These are phyloP conservation scores for Coniella vitis DNA, from an alignment of 2,329 filamentous ascomycete species.

Conservation along the genomic window DNA sequence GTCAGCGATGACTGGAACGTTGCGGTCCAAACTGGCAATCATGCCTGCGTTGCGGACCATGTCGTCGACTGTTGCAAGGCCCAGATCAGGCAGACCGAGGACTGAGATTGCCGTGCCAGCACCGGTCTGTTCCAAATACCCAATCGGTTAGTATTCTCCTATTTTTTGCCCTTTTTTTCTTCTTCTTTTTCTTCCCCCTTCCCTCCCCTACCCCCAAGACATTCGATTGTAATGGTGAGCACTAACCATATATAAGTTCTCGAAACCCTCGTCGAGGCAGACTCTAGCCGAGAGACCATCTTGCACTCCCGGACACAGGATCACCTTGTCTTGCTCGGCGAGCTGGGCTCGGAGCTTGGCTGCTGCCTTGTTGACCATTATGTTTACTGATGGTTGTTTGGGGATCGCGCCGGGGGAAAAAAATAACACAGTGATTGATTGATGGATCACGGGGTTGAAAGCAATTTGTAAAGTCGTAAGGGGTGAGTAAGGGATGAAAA, in stretches of 20 bases:
- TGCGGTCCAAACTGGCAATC: slow-evolving; percentile 52
- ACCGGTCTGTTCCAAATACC: slow-evolving; percentile 40
- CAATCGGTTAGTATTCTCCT: too few species aligned
- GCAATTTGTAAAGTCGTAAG: too few species aligned
- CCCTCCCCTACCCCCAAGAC: too few species aligned
- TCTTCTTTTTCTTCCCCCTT: too few species aligned
- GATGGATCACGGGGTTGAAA: too few species aligned
- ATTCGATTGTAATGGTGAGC: too few species aligned
- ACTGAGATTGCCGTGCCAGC: slow-evolving; percentile 54
- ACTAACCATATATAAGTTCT: slow-evolving; percentile 61
- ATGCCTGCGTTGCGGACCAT: slow-evolving; percentile 59
- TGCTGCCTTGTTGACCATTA: slow-evolving; percentile 20
- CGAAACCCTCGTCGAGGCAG: slow-evolving; percentile 55
- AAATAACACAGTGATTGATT: too few species aligned
- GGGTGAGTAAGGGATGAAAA: too few species aligned
- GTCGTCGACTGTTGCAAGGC: slow-evolving; percentile 53
- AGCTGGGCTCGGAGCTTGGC: slow-evolving; percentile 35
- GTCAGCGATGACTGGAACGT: slow-evolving; percentile 51
- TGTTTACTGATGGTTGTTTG: slow-evolving; percentile 12
- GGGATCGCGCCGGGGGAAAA: too few species aligned
- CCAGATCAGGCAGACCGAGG: slow-evolving; percentile 55
- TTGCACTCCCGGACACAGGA: slow-evolving; percentile 60
- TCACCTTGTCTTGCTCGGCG: slow-evolving; percentile 30
- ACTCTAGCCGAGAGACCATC: slow-evolving; percentile 61
- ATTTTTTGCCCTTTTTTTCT: too few species aligned